Evolutionary conservation across 1,139 yeast species (phyloP).

Genomic region (Geotrichum cucujoidarum): DNA sequence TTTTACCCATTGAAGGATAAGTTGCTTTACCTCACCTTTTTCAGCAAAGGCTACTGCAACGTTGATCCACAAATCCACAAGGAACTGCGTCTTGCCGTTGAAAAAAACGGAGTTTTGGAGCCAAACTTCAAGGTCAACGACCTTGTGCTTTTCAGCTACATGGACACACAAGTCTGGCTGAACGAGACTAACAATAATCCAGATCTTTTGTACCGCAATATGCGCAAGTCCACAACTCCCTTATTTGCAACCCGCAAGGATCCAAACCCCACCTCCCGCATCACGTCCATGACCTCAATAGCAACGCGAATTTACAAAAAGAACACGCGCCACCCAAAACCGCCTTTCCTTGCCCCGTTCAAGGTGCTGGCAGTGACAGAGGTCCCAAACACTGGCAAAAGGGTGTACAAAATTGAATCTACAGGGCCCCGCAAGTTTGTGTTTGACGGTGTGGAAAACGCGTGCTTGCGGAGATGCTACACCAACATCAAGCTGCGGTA

Average conservation of each 20-base stretch:
- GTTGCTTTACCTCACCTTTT: not conserved
- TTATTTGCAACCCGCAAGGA: not conserved
- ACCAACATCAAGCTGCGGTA: not conserved
- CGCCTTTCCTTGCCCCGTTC: conserved; percentile 4
- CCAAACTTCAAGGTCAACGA: conserved; percentile 1
- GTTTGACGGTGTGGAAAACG: not conserved
- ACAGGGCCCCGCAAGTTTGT: conserved; percentile 2
- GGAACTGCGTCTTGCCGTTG: not conserved
- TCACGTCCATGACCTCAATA: not conserved
- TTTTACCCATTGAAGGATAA: not conserved
- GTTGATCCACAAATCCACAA: not conserved
- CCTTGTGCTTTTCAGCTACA: conserved; percentile 1
- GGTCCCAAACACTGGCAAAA: not conserved
- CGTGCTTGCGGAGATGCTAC: not conserved
- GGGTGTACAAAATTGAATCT: not conserved
- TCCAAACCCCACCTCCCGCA: not conserved
- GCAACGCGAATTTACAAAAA: not conserved
- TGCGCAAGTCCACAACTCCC: not conserved
- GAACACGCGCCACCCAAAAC: not conserved
- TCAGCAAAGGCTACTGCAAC: not conserved
- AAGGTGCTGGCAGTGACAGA: not conserved
- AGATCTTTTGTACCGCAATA: not conserved
- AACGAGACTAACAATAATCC: not conserved
- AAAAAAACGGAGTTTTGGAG: not conserved
- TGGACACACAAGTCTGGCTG: not conserved